Base-by-base conservation (phyloP, 306 rosid genomes). In the Pueraria montana region DNA sequence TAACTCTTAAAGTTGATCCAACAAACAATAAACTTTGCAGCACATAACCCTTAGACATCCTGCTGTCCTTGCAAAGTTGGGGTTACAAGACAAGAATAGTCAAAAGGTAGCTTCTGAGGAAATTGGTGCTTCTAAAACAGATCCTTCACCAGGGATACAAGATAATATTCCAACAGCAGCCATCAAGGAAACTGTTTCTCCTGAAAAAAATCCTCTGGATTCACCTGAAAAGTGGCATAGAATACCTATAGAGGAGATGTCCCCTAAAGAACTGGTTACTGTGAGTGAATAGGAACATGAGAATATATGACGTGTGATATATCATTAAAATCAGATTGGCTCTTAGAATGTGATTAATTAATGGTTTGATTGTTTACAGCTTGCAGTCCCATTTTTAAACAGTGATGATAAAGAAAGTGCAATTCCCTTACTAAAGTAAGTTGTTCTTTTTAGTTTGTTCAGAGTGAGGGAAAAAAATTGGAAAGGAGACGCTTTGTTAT, bases 351-450 rank as follows among this genome's bases (percentile, higher is more conserved):
- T 46, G 46, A 72, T 67, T 32, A 2, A 42, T 58, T 83, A 67
- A 24, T 75, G 75, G 32, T 53, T 77, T 74, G 61, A 61, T 67
- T 85, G 87, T 79, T 88, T 80, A 80, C 92, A 96, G 99, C 89
- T 93, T 85, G 78, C 99, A 46, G 79, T 93, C 78, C 93, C 88
- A 78, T 87, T 87, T 83, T 82, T 90, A 79, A 82, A 89, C 52
- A 76, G 87, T 53, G 75, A 88, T 77, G 87, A 90, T 66, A 87
- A 61, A 65, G 99, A 92, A 78, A 84, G 83, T 68, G 97, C 96
- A 63, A 85, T 93, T 80, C 91, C 91, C 80, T 80, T 96, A 43
- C 88, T 96, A 42, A 78, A 83, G 99, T 96, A 90, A 87, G 88
- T 85, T 30, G 67, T 71, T 32, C 80, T 83, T 65, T 65, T 34